These are phyloP conservation scores for Medicago ruthenica DNA, from an alignment of 306 rosid genomes.

Conservation along the genomic window DNA sequence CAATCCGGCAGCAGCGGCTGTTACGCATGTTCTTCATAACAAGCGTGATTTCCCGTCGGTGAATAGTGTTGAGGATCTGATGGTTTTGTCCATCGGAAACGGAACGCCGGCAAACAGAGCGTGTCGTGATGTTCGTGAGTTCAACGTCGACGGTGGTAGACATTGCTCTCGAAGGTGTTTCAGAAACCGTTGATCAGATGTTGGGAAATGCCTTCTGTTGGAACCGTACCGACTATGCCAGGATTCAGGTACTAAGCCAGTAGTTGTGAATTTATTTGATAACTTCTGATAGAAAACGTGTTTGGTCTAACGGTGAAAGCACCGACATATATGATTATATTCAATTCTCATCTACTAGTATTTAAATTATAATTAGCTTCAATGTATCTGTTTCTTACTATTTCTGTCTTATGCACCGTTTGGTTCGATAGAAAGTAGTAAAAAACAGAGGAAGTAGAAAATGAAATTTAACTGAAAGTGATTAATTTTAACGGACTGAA, in stretches of 20 bases:
- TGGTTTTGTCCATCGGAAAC: slow-evolving; percentile 80
- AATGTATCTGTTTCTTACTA: no score
- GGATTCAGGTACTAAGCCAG: slow-evolving; percentile 76
- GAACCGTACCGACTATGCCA: slow-evolving; percentile 86
- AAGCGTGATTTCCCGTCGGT: slow-evolving; percentile 91
- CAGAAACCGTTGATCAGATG: slow-evolving; percentile 95
- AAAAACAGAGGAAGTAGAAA: neutral
- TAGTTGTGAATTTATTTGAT: neutral
- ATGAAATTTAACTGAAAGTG: neutral
- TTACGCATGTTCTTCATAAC: slow-evolving; percentile 91
- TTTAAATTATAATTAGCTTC: no score
- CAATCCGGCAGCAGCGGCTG: slow-evolving; percentile 87
- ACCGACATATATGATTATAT: no score
- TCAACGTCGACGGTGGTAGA: slow-evolving; percentile 72
- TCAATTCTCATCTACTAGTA: no score
- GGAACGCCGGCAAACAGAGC: slow-evolving; percentile 52
- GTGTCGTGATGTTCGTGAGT: slow-evolving; percentile 48
- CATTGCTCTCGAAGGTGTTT: slow-evolving; percentile 91
- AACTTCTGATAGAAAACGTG: no score
- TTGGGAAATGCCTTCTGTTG: slow-evolving; percentile 94
- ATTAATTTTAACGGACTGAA: slow-evolving; percentile 1
- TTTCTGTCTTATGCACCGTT: slow-evolving; percentile 27
- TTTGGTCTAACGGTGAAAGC: no score
- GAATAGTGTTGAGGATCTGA: slow-evolving; percentile 79
- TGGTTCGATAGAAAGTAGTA: slow-evolving; percentile 49